Base-by-base conservation (phyloP, 495 filamentous ascomycete species). In the Aspergillus homomorphus region DNA sequence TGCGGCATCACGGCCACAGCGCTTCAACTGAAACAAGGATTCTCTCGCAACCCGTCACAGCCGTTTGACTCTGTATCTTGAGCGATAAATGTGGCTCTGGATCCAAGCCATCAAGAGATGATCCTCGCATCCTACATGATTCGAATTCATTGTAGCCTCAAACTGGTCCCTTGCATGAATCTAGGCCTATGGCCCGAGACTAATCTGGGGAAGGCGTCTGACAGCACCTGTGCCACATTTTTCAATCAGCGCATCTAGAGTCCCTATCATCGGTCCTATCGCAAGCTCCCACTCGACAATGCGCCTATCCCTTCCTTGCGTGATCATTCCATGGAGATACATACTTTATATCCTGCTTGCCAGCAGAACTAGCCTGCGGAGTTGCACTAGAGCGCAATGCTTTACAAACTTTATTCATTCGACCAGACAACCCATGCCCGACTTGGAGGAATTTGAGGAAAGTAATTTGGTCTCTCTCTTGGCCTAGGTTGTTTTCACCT, bases 151-250 rank as follows among this genome's bases (percentile, higher is more conserved):
- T 28, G 5, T 50, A 50, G 46, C 22, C 22, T 16, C 18, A 28
- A 5, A 10, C 21, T 23, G 3, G 23, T 28, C 48, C 48, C 48
- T 51, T 51, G 23, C 48, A 51, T 51, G 48, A 16, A 16, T 28
- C 48, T 51, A 28, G 15, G 48, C 6, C 48, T 23, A 30, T 51
- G 24, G 3, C 18, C 48, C 48, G 20, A 51, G 48, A 28, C 48
- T 51, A 51, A 30, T 51, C 23, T 26, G 48, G 48, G 48, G 48
- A 18, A 51, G 48, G 48, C 48, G 24, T 18, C 48, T 51, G 48
- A 30, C 48, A 51, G 24, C 23, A 15, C 24, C 16, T 51, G 19
- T 51, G 22, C 48, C 48, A 51, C 48, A 28, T 28, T 33, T 28
- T 9, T 24, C 19, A 23, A 51, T 12, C 23, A 33, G 3, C 18